Base-by-base conservation (phyloP, 257 asterid genomes). In the Capsicum baccatum region DNA sequence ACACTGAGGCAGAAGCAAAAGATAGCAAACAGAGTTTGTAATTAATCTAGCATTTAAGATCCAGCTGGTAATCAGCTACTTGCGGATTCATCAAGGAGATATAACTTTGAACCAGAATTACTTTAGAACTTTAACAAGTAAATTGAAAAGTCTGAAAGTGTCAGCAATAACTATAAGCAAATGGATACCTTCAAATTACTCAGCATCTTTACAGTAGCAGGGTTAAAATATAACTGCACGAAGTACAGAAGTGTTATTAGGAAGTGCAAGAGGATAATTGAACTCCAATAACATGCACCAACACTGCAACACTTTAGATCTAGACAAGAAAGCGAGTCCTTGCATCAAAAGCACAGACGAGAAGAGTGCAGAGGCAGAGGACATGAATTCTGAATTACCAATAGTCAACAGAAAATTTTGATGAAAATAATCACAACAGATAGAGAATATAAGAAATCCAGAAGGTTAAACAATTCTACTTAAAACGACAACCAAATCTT, bases 131-230 rank as follows among this genome's bases (percentile, higher is more conserved):
- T 8, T 76, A 44, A 54, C 48, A 35, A 26, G 82, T 69, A 15
- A 26, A 54, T 78, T 54, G 82, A 14, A 33, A 54, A 55, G 48
- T 78, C 50, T 78, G 50, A 33, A 16, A 78, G 1, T 33, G 64
- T 78, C 33, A 14, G 9, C 64, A 78, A 26, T 78, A 78, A 8
- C 50, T 26, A 78, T 26, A 78, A 78, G 66, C 64, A 54, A 78
- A 54, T 78, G 66, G 84, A 62, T 88, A 97, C 99, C 99, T 97
- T 97, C 90, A 95, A 90, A 89, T 97, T 97, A 91, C 99, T 97
- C 91, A 97, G 93, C 99, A 97, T 97, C 90, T 97, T 97, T 81
- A 97, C 99, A 64, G 99, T 97, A 82, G 99, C 98, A 26, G 99
- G 99, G 88, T 92, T 93, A 87, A 97, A 97, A 90, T 97, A 97